A percentile compares a stretch with the other conserved stretches of the same genome.
Conservation (phyloP, 2,329 filamentous ascomycete species). For the Hypoxylon sp. region DNA sequence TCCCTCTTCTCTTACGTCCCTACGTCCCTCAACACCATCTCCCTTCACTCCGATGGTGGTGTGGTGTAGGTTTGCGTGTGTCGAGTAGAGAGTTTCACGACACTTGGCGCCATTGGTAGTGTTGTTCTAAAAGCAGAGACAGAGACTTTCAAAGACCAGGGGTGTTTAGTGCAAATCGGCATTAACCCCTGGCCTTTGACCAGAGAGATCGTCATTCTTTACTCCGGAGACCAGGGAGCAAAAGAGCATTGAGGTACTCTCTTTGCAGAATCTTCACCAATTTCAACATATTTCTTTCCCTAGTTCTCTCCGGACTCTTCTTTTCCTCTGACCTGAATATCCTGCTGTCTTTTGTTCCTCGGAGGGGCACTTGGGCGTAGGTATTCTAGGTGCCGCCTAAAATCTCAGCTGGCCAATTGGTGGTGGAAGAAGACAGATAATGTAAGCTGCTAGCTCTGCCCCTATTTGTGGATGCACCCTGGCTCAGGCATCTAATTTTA, state of each 20-base stretch:
- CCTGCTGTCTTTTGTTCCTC: slow-evolving; percentile 13
- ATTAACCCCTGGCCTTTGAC: slow-evolving; percentile 41
- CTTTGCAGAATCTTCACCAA: slow-evolving; percentile 19
- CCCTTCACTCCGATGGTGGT: slow-evolving; percentile 29
- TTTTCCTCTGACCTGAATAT: slow-evolving; percentile 14
- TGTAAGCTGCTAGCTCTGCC: slow-evolving; percentile 41
- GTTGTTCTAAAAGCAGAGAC: slow-evolving; percentile 35
- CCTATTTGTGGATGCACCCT: slow-evolving; percentile 40
- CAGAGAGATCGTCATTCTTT: slow-evolving; percentile 35
- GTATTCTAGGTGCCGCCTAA: slow-evolving; percentile 33
- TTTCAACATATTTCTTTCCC: slow-evolving; percentile 16
- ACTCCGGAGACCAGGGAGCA: slow-evolving; percentile 17
- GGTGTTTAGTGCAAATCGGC: slow-evolving; percentile 36
- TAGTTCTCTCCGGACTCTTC: neutral
- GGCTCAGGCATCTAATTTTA: slow-evolving; percentile 40
- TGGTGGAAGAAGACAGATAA: slow-evolving; percentile 31
- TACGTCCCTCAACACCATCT: slow-evolving; percentile 31
- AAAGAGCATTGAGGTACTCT: slow-evolving; percentile 6
- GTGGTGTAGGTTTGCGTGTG: slow-evolving; percentile 36
- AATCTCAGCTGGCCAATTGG: slow-evolving; percentile 36
- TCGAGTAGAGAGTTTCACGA: slow-evolving; percentile 35
- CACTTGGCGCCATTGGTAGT: slow-evolving; percentile 35
- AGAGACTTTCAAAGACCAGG: slow-evolving; percentile 35
- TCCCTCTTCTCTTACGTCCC: slow-evolving; percentile 18
- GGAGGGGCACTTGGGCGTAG: slow-evolving; percentile 9